Conservation (phyloP, 2,329 filamentous ascomycete genomes). For the Botrytis paeoniae region DNA sequence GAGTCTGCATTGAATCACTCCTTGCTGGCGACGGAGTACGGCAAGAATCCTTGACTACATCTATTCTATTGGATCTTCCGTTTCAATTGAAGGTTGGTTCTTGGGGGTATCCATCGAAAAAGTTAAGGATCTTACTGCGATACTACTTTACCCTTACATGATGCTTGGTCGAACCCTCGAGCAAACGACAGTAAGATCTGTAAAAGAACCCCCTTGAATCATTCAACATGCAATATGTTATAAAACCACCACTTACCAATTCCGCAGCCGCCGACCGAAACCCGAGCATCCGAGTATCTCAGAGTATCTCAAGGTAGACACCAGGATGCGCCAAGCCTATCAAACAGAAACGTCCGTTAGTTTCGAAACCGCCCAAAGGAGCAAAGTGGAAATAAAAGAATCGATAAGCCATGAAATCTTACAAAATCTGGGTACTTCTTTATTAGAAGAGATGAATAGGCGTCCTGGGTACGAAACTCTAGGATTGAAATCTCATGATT, state of each 20-base stretch:
- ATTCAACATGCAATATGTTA: neutral
- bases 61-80: neutral
- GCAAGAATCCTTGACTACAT: neutral
- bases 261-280: neutral
- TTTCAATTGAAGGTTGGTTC: neutral
- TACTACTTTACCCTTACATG: neutral
- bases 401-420: neutral
- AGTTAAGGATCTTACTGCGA: neutral
- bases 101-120: neutral
- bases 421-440: neutral
- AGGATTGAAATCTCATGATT: neutral
- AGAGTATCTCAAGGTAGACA: neutral
- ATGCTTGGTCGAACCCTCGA: neutral
- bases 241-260: neutral
- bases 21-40: neutral
- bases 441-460: neutral
- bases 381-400: conserved; percentile 6
- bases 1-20: neutral
- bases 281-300: neutral
- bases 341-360: conserved; percentile 7
- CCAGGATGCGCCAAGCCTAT: conserved; percentile 10
- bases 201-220: neutral
- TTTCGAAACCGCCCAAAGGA: conserved; percentile 15
- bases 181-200: neutral
- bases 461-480: neutral